Evolutionary conservation across 2,329 filamentous ascomycete species (phyloP), one percentile per base, ranked within the genome.

Genomic region (Cercospora janseana): DNA sequence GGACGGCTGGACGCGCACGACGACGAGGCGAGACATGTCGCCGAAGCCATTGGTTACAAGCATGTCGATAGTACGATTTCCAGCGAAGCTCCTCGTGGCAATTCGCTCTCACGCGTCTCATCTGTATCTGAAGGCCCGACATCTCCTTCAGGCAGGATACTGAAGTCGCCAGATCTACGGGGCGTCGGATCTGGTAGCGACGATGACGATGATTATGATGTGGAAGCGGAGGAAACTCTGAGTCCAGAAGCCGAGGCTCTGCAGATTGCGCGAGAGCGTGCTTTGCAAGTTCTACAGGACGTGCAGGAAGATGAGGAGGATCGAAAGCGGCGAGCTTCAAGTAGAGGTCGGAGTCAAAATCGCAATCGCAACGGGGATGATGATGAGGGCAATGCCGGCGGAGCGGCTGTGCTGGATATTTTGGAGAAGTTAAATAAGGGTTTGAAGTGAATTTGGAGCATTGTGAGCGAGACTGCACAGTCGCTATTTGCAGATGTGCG

Each of bases 71-170:
- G 47, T 26, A 37, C 44, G 16, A 28, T 46, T 40, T 34, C 46
- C 42, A 47, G 45, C 37, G 29, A 55, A 20, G 13, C 49, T 16
- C 23, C 45, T n/a, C 55, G 64, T 16, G 60, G 60, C 24, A 60
- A 53, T 35, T 60, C 62, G 4, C 56, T 66, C 5, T 60, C 63
- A 2, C 53, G 63, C 28, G 53, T 64, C 8, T 61, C 61, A 20
- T 64, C 64, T 16, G 60, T 49, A 4, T 63, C 60, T 12, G 60
- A 62, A 7, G 60, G 68, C 65, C 50, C 72, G 65, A 1, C 74
- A 75, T 31, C 73, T 74, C 59, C 78, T 77, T 61, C 10, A 76
- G 79, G 24, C 73, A 57, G 63, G 3, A 34, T 69, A 7, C 52
- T 69, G 24, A 66, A 67, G 51, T 66, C 63, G 4, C 67, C 67